phyloP scores from a whole-genome alignment of 306 rosid species.

The Ziziphus jujuba region DNA sequence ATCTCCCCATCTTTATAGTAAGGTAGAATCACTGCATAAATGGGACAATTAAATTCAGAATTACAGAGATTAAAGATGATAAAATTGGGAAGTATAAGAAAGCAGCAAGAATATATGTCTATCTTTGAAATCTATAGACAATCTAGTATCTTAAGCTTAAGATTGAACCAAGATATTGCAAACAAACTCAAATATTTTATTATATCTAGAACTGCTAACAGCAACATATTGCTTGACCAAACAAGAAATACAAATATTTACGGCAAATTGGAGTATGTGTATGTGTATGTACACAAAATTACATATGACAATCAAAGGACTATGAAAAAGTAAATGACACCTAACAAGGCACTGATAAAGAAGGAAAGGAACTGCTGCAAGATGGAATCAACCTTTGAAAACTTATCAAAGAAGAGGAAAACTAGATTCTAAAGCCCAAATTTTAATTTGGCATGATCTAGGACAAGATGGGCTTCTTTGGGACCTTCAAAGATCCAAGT shows the following conservation, averaged over 20 bases:
- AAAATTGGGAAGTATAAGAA: not conserved
- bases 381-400: too few relatives aligned
- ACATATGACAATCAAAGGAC: too few relatives aligned
- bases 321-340: too few relatives aligned
- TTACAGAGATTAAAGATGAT: conserved; percentile 17
- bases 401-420: too few relatives aligned
- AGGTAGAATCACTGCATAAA: conserved; percentile 80
- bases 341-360: not conserved
- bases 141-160: not conserved
- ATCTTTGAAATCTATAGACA: not conserved
- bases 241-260: not conserved
- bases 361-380: not conserved
- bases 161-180: not conserved
- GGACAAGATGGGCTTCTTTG: too few relatives aligned
- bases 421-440: too few relatives aligned
- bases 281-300: too few relatives aligned
- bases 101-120: conserved; percentile 10
- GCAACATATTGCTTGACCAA: conserved; percentile 10
- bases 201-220: not conserved
- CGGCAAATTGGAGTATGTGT: too few relatives aligned
- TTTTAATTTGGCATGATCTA: too few relatives aligned
- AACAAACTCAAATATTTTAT: not conserved
- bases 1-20: conserved; percentile 63
- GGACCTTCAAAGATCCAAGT: too few relatives aligned
- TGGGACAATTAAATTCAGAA: conserved; percentile 14